Evolutionary conservation across 2,329 filamentous ascomycete genomes (phyloP).

Genomic region (Elsinoe ampelina): DNA sequence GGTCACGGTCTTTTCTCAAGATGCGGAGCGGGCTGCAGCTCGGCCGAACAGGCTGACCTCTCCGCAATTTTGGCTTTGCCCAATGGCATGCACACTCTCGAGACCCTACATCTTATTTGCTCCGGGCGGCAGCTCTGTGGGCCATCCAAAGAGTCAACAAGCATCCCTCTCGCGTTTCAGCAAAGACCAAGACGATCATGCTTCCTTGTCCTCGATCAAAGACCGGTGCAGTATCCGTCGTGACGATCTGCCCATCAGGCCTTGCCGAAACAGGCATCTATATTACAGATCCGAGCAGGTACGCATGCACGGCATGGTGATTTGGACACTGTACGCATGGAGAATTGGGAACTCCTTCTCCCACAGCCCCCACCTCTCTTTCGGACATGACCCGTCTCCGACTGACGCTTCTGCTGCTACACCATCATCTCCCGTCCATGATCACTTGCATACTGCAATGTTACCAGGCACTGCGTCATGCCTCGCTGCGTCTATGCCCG

Average conservation of each 20-base stretch:
- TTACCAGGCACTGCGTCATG: neutral
- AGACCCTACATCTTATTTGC: neutral
- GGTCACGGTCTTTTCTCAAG: neutral
- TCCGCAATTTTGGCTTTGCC: constrained; percentile 1
- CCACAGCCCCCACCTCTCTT: no score
- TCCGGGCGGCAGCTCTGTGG: neutral
- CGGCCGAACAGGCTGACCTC: constrained; percentile 4
- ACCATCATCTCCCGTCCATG: no score
- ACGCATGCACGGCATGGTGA: no score
- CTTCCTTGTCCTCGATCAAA: neutral
- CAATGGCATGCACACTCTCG: neutral
- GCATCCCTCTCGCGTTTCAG: neutral
- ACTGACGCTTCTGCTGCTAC: no score
- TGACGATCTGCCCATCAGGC: neutral
- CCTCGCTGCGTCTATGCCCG: neutral
- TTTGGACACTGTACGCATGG: no score
- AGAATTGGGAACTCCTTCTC: neutral
- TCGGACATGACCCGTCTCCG: no score
- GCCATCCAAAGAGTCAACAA: neutral
- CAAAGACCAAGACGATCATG: neutral
- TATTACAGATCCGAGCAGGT: no score
- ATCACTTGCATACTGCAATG: neutral
- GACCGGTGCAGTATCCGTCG: neutral
- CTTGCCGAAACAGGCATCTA: constrained; percentile 1
- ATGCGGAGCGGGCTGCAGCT: neutral